These are phyloP conservation scores for Phytophthora chlamydospora DNA, from an alignment of 352 stramenopile genomes.

Conservation along the genomic window DNA sequence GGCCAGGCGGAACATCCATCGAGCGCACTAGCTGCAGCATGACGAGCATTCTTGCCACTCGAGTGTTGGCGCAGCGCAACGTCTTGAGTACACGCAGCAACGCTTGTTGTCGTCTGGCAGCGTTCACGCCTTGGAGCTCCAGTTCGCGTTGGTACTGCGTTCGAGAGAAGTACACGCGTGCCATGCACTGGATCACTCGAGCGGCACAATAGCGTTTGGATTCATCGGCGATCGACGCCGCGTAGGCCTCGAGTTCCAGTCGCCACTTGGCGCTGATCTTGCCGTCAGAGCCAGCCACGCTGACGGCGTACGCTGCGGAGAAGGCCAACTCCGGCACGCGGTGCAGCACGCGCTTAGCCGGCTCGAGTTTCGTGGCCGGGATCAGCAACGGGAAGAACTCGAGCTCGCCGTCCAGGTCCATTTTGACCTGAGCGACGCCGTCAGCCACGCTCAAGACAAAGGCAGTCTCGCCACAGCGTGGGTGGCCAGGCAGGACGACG, in stretches of 20 bases:
- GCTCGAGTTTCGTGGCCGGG: slow-evolving; percentile 61
- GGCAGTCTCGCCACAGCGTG: slow-evolving; percentile 75
- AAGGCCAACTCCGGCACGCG: slow-evolving; percentile 69
- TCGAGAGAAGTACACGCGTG: slow-evolving; percentile 68
- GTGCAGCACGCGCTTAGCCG: slow-evolving; percentile 61
- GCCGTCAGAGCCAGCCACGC: slow-evolving; percentile 30
- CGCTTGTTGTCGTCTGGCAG: slow-evolving; percentile 60
- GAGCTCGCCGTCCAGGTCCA: slow-evolving; percentile 79
- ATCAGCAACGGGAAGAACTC: slow-evolving; percentile 80
- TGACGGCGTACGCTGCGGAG: slow-evolving; percentile 47
- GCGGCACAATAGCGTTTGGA: slow-evolving; percentile 73
- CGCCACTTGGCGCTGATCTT: slow-evolving; percentile 62
- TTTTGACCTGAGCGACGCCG: slow-evolving; percentile 75
- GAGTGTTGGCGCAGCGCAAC: slow-evolving; percentile 66
- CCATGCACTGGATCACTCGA: slow-evolving; percentile 76
- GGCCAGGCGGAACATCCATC: slow-evolving; percentile 50
- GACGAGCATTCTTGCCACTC: slow-evolving; percentile 70
- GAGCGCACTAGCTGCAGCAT: slow-evolving; percentile 70
- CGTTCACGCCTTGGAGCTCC: slow-evolving; percentile 70
- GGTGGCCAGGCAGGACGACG: slow-evolving; percentile 77
- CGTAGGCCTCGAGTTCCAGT: slow-evolving; percentile 62
- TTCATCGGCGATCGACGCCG: slow-evolving; percentile 62
- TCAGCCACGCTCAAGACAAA: slow-evolving; percentile 73
- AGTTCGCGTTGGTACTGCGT: slow-evolving; percentile 68
- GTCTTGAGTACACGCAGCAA: slow-evolving; percentile 57